Percentiles rank a stretch among this genome's conserved stretches.
These are phyloP conservation scores for Chlamydomonas schloesseri DNA, from an alignment of 139 green algal species.

Conservation along the genomic window DNA sequence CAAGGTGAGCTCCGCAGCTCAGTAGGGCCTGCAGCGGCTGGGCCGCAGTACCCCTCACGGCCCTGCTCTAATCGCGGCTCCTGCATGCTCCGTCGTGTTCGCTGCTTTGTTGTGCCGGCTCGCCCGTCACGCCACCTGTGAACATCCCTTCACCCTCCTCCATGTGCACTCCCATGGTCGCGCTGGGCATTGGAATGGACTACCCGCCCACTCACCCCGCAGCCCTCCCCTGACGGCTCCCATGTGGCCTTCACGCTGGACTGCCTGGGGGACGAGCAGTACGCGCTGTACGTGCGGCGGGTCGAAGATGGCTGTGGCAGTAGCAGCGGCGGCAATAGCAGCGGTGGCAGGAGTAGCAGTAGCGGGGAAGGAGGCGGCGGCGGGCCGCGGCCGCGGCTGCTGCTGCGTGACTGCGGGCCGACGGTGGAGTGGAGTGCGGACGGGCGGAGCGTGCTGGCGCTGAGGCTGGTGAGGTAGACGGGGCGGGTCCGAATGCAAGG, in stretches of 20 bases:
- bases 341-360: neutral
- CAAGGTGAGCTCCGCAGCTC: neutral
- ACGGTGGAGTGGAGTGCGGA: conserved; percentile 1
- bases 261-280: conserved; percentile 41
- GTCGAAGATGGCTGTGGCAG: neutral
- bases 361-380: neutral
- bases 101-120: too few relatives aligned
- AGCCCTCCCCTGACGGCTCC: conserved; percentile 41
- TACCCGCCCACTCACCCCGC: neutral
- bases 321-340: neutral
- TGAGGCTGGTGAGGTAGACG: conserved; percentile 21
- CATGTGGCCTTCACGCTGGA: conserved; percentile 42
- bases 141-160: too few relatives aligned
- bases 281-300: neutral
- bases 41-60: too few relatives aligned
- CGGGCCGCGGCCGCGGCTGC: too few relatives aligned
- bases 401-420: neutral
- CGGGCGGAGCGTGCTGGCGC: neutral
- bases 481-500: too few relatives aligned
- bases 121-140: too few relatives aligned
- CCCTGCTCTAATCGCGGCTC: too few relatives aligned
- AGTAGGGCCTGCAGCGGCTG: too few relatives aligned
- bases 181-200: too few relatives aligned
- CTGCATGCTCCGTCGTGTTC: too few relatives aligned
- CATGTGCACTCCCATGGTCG: too few relatives aligned